Percentiles rank a stretch among this genome's conserved stretches.
Evolutionary conservation across 768 basidiomycete species (phyloP).

Genomic region (Lentinula boryana): DNA sequence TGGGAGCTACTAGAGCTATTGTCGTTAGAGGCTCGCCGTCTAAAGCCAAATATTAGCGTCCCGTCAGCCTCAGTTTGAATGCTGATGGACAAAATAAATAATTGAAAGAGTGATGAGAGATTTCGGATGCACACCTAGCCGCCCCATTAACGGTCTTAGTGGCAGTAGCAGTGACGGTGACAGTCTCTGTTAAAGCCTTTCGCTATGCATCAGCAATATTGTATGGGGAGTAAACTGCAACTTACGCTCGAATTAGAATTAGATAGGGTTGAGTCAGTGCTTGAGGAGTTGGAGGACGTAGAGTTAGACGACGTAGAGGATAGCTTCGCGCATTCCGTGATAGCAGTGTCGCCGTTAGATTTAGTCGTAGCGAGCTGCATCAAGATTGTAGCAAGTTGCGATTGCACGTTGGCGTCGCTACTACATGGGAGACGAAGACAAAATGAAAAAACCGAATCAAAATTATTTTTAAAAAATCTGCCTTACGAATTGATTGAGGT

Average conservation of each 20-base stretch:
- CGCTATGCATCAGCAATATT: not conserved
- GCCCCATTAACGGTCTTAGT: not conserved
- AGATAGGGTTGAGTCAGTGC: too few species aligned
- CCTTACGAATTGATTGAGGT: not conserved
- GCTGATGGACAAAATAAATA: not conserved
- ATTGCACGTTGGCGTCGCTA: not conserved
- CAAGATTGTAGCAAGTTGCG: conserved; percentile 1
- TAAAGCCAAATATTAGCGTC: not conserved
- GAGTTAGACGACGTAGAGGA: not conserved
- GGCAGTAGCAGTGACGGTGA: not conserved
- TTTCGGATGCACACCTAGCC: not conserved
- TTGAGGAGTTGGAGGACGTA: not conserved
- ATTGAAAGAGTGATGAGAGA: not conserved
- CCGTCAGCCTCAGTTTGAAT: not conserved
- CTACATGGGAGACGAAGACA: not conserved
- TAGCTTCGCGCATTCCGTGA: not conserved
- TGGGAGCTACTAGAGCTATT: not conserved
- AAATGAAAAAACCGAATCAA: not conserved
- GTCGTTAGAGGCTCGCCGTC: not conserved
- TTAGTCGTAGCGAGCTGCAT: not conserved
- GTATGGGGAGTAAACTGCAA: not conserved
- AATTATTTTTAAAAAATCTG: not conserved
- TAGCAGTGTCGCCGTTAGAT: not conserved
- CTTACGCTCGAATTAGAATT: not conserved
- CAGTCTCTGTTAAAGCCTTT: not conserved